These are phyloP conservation scores for Candida ovalis DNA, from an alignment of 805 yeast genomes.

Conservation along the genomic window DNA sequence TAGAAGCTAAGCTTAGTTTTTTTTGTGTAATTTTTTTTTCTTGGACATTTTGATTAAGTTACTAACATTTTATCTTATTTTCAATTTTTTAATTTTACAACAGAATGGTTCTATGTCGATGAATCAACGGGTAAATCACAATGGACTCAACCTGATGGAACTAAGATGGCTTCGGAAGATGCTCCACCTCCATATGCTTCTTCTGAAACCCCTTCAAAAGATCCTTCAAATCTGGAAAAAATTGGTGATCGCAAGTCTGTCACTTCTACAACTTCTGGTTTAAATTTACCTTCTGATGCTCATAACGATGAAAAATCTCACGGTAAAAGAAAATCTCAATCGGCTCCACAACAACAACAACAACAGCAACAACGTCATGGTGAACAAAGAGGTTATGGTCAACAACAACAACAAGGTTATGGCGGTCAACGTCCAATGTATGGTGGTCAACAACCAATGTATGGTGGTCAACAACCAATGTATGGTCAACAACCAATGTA, in stretches of 20 bases:
- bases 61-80: background rate
- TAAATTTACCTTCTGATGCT: conserved; percentile 10
- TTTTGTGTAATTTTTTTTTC: background rate
- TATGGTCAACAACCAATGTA: conserved; percentile 17
- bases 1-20: background rate
- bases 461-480: conserved; percentile 6
- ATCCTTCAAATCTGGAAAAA: background rate
- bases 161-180: conserved; percentile 34
- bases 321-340: background rate
- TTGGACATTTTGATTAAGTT: background rate
- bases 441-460: conserved; percentile 5
- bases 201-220: background rate
- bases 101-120: conserved; percentile 75
- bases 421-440: conserved; percentile 9
- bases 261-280: conserved; percentile 1
- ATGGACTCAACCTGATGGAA: conserved; percentile 82
- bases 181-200: conserved; percentile 37
- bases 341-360: conserved; percentile 12
- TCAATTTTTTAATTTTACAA: background rate
- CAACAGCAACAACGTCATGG: conserved; percentile 11
- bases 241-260: background rate
- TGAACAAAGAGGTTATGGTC: conserved; percentile 15
- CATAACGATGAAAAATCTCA: background rate
- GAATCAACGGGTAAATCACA: conserved; percentile 70
- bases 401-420: conserved; percentile 10